phyloP scores from a whole-genome alignment of 495 filamentous ascomycete genomes.

The Daldinia bambusicola region DNA sequence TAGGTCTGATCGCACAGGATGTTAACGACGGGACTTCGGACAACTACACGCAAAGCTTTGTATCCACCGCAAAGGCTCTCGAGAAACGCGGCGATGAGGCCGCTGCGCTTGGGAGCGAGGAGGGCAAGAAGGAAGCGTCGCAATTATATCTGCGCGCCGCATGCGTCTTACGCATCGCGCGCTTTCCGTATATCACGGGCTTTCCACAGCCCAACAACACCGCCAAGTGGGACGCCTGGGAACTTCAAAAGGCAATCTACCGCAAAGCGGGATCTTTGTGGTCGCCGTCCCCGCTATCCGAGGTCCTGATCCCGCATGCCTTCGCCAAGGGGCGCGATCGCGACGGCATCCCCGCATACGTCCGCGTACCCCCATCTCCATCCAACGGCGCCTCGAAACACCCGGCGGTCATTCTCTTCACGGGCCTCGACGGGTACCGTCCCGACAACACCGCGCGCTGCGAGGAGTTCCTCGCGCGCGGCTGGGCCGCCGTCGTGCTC shows the following conservation, averaged over 20 bases:
- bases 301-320: conserved; percentile 70
- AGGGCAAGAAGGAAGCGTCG: conserved; percentile 62
- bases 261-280: conserved; percentile 67
- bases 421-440: conserved; percentile 81
- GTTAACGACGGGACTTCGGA: conserved; percentile 72
- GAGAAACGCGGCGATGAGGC: conserved; percentile 60
- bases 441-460: conserved; percentile 80
- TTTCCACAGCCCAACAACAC: conserved; percentile 52
- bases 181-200: conserved; percentile 75
- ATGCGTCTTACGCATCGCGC: conserved; percentile 76
- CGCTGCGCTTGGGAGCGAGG: conserved; percentile 44
- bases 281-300: conserved; percentile 63
- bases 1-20: conserved; percentile 65
- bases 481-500: conserved; percentile 69
- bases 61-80: conserved; percentile 66
- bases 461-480: conserved; percentile 70
- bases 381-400: conserved; percentile 51
- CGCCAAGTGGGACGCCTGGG: conserved; percentile 71
- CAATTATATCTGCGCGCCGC: conserved; percentile 76
- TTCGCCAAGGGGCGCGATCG: conserved; percentile 61
- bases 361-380: conserved; percentile 62
- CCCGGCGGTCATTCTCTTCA: conserved; percentile 75
- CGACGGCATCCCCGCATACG: conserved; percentile 70
- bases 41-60: conserved; percentile 71
- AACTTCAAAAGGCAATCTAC: conserved; percentile 72